phyloP scores from a whole-genome alignment of 1,139 yeast genomes.

The Yamadazyma buinensis region DNA sequence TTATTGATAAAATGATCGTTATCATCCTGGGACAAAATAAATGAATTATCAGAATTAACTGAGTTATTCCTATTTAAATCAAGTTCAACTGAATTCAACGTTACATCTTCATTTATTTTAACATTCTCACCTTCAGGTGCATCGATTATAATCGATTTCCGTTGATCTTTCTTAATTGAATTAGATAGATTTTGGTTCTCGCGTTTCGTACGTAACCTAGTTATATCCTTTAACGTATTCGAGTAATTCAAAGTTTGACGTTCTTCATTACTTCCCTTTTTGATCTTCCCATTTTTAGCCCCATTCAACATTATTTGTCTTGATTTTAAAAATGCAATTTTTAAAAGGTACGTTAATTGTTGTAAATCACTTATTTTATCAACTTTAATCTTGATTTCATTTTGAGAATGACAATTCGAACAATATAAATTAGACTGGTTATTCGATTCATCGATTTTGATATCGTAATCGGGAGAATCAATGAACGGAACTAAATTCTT shows the following conservation, averaged over 20 bases:
- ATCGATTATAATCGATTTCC: slow-evolving; percentile 44
- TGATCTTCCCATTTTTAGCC: slow-evolving; percentile 2
- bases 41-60: slow-evolving; percentile 18
- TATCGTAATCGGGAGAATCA: neutral
- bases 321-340: slow-evolving; percentile 81
- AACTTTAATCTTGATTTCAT: slow-evolving; percentile 49
- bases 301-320: slow-evolving; percentile 54
- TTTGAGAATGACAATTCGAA: slow-evolving; percentile 3
- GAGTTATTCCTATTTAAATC: slow-evolving; percentile 13
- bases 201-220: slow-evolving; percentile 70
- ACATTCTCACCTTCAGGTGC: slow-evolving; percentile 53
- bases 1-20: slow-evolving; percentile 34
- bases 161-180: slow-evolving; percentile 47
- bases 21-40: slow-evolving; percentile 23
- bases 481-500: slow-evolving; percentile 14
- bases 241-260: slow-evolving; percentile 47
- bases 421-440: slow-evolving; percentile 1
- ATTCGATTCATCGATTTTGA: slow-evolving; percentile 27
- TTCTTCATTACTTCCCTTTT: slow-evolving; percentile 12
- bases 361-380: slow-evolving; percentile 60
- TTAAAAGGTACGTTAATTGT: slow-evolving; percentile 72
- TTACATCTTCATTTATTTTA: slow-evolving; percentile 11
- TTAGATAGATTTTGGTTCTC: slow-evolving; percentile 63
- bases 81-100: slow-evolving; percentile 15
- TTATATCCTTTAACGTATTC: slow-evolving; percentile 72